A percentile compares a stretch with the other conserved stretches of the same genome.
Conservation (phyloP, 805 yeast genomes). For the Isabelozyma heimii region DNA sequence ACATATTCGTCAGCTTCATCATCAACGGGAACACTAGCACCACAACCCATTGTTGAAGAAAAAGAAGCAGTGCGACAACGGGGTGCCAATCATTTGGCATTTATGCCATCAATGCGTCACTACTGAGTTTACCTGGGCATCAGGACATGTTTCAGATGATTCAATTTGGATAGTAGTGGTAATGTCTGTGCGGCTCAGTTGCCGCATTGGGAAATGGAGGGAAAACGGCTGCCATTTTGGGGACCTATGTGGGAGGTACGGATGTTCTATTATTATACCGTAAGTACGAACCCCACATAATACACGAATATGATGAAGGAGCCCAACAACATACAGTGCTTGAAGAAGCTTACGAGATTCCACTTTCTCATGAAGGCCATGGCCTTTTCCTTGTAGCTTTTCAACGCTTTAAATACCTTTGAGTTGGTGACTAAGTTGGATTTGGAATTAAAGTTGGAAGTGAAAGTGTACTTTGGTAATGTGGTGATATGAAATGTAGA, state of each 20-base stretch:
- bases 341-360: slow-evolving; percentile 15
- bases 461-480: slow-evolving; percentile 25
- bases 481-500: slow-evolving; percentile 4
- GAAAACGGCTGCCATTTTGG: too few species aligned
- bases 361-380: slow-evolving; percentile 13
- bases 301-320: slow-evolving; percentile 17
- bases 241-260: not conserved
- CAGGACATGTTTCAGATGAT: not conserved
- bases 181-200: not conserved
- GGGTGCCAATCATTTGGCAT: not conserved
- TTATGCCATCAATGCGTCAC: not conserved
- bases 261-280: slow-evolving; percentile 9
- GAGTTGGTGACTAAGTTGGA: slow-evolving; percentile 2
- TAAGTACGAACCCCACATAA: slow-evolving; percentile 16
- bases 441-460: slow-evolving; percentile 4
- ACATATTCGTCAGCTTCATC: slow-evolving; percentile 53
- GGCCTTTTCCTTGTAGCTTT: not conserved
- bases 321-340: slow-evolving; percentile 17
- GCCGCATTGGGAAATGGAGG: not conserved
- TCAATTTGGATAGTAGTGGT: not conserved
- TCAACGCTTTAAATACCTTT: slow-evolving; percentile 1
- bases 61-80: not conserved
- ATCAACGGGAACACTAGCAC: slow-evolving; percentile 46
- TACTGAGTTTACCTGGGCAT: too few species aligned
- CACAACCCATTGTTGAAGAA: slow-evolving; percentile 59